Evolutionary conservation across 768 basidiomycete genomes (phyloP), one percentile per base, ranked within the genome.

Genomic region (Auriscalpium microsporum): DNA sequence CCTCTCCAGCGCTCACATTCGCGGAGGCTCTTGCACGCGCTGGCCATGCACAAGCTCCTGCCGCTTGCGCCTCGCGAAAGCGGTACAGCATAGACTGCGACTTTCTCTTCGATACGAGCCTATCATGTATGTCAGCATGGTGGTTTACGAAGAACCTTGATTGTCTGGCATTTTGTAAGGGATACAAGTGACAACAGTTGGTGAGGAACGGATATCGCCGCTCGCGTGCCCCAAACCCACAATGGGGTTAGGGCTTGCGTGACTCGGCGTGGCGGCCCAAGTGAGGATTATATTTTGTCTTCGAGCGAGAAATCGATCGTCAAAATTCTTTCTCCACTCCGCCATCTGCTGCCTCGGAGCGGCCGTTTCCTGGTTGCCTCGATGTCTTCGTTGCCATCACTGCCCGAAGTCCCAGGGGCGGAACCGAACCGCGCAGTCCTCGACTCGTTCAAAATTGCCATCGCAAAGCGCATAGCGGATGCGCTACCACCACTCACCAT

Each of bases 21-120:
- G 38, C 91, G 76, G 63, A 98, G 68, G 64, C 87, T 94, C 70
- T 94, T 94, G 68, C 93, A 94, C 11, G 84, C 80, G 61, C 86
- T 87, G 10, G 95, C 94, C 87, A 97, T 90, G 53, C n/a, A n/a
- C n/a, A n/a, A n/a, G n/a, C n/a, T 74, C 97, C 94, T 36, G 89
- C 88, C 0, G 92, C 94, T 67, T 99, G 95, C 46, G 91, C 90
- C 73, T 98, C 94, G 53, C 95, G 87, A 73, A 99, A 97, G 56
- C 93, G 90, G 68, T 92, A 91, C 33, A 92, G 78, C 88, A 91
- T 93, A 16, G 88, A 91, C 71, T 95, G 94, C 1, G 94, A 91
- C 70, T 97, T 99, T 72, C 21, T 97, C 95, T 69, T 94, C 90
- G 86, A 97, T 97, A 70, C 94, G 87, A 58, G 94, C 94, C 94